These are phyloP conservation scores for Begonia loranthoides DNA, from an alignment of 306 rosid species.

Conservation along the genomic window DNA sequence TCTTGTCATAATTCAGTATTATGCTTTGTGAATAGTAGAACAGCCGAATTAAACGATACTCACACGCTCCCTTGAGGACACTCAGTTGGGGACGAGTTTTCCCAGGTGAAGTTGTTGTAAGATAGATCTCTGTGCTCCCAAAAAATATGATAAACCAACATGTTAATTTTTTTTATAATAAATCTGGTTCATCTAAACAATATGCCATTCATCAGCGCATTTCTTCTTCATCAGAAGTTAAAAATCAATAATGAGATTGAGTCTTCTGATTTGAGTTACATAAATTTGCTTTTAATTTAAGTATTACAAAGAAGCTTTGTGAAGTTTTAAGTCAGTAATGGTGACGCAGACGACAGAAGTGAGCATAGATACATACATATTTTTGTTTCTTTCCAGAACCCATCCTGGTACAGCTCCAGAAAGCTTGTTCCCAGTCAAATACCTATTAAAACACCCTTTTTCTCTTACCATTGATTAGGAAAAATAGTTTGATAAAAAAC, in stretches of 20 bases:
- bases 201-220: too few relatives aligned
- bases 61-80: constrained; percentile 70
- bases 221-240: too few relatives aligned
- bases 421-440: constrained; percentile 63
- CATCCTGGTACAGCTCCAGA: constrained; percentile 59
- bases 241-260: too few relatives aligned
- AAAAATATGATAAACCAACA: neutral
- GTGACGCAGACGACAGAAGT: too few relatives aligned
- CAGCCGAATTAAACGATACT: constrained; percentile 20
- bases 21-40: neutral
- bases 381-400: constrained; percentile 38
- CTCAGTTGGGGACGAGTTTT: constrained; percentile 46
- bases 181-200: too few relatives aligned
- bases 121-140: constrained; percentile 59
- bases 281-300: too few relatives aligned
- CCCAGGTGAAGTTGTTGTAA: constrained; percentile 68
- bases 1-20: constrained; percentile 1
- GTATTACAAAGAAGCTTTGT: too few relatives aligned
- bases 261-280: too few relatives aligned
- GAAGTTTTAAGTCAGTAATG: too few relatives aligned
- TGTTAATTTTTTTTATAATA: too few relatives aligned
- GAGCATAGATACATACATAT: constrained; percentile 27
- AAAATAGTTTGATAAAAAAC: constrained; percentile 3
- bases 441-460: constrained; percentile 26
- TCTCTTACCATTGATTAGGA: constrained; percentile 5